Base-by-base conservation (phyloP, 768 basidiomycete species). In the Kwoniella pini region DNA sequence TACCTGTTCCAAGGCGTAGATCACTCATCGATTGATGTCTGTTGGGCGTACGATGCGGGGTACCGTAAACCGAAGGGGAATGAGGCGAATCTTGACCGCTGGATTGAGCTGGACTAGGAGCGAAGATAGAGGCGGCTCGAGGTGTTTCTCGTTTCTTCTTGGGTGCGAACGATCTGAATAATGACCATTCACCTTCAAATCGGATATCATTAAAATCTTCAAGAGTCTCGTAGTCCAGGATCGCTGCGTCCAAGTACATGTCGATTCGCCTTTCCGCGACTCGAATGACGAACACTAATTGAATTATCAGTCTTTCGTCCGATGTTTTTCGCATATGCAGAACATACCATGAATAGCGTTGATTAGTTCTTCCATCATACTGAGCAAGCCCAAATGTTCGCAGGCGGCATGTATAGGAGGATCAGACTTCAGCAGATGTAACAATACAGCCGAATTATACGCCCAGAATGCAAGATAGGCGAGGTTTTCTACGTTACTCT, bases 101-200 rank as follows among this genome's bases (percentile, higher is more conserved):
- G 4, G 38, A 33, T 13, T 31, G 44, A 39, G 36, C 54, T 17
- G 65, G 61, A 30, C 55, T 63, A 2, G 28, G 40, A 26, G 21
- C 43, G 46, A 55, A 56, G 24, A 62, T 56, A n/a, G 54, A 55
- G 12, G 48, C 67, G n/a, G 58, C 58, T 38, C 64, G 67, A 11
- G 71, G 71, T 11, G 68, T 40, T 24, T 67, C 54, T 24, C 67
- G 67, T 39, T 77, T 71, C 65, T 79, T 80, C 28, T 63, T 63
- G 13, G 73, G 65, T 4, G 78, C 78, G 15, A 82, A 69, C 19
- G 77, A 76, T 42, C 79, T 79, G 56, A 81, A 77, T 12, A 82
- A 67, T 3, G 73, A 68, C 96, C 96, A 99, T 54, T 98, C 96
- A 4, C 91, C 92, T 79, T 98, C 94, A 71, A 97, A 99, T 64